A percentile compares a stretch with the other conserved stretches of the same genome.
Evolutionary conservation across 208 protist genomes (phyloP).

Genomic region (Naegleria lovaniensis): DNA sequence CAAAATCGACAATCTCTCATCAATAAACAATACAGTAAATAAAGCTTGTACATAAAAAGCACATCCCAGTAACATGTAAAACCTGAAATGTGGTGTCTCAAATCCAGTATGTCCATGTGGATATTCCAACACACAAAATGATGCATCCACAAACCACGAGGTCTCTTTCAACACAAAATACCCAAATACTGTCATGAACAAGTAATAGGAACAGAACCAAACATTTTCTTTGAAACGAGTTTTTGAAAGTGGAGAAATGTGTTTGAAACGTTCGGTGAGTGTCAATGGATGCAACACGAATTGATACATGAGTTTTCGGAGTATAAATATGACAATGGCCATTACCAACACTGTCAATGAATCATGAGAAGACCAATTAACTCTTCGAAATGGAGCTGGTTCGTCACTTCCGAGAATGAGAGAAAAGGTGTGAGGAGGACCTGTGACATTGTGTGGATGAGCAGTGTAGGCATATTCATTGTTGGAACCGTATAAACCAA

Average conservation of each 20-base stretch:
- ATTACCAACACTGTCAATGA: background rate
- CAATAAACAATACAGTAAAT: background rate
- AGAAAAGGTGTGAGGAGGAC: background rate
- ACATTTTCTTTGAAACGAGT: background rate
- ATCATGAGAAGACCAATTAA: background rate
- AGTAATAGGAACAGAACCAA: background rate
- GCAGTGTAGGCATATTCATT: background rate
- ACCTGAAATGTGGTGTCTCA: background rate
- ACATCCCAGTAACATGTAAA: background rate
- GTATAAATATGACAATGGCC: background rate
- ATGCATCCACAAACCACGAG: background rate
- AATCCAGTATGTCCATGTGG: background rate
- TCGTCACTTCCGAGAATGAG: background rate
- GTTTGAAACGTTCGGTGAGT: background rate
- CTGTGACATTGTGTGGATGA: background rate
- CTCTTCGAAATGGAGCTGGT: background rate
- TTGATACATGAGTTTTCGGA: background rate
- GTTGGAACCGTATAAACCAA: background rate
- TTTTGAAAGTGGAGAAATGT: background rate
- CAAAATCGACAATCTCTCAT: constrained; percentile 1
- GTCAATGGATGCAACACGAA: background rate
- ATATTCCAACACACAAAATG: background rate
- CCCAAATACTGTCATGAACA: background rate
- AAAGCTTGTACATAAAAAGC: constrained; percentile 6
- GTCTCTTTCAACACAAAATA: background rate